Evolutionary conservation across 2,329 filamentous ascomycete genomes (phyloP).

Genomic region (Endocalyx cinctus): DNA sequence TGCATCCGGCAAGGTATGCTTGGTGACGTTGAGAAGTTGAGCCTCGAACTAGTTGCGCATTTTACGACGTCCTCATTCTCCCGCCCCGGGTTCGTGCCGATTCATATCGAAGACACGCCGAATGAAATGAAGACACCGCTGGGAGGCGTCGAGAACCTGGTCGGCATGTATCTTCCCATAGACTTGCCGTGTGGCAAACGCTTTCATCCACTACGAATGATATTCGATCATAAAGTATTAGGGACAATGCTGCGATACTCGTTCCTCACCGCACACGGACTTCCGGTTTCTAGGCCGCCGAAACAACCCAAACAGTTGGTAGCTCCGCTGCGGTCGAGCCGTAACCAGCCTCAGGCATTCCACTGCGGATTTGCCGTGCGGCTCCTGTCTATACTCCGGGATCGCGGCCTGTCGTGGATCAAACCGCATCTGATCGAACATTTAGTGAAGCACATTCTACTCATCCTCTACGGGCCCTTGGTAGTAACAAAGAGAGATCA

Average conservation of each 20-base stretch:
- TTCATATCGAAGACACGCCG: conserved; percentile 41
- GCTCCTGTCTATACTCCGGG: conserved; percentile 28
- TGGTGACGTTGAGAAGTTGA: conserved; percentile 40
- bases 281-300: too few species aligned
- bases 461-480: conserved; percentile 28
- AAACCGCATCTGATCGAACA: conserved; percentile 15
- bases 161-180: conserved; percentile 32
- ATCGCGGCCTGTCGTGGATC: conserved; percentile 26
- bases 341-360: conserved; percentile 16
- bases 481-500: conserved; percentile 13
- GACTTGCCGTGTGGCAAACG: conserved; percentile 38
- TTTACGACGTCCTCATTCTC: conserved; percentile 28
- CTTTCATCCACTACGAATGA: conserved; percentile 41
- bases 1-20: conserved; percentile 40
- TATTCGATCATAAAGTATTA: conserved; percentile 40
- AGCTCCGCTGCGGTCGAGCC: conserved; percentile 4
- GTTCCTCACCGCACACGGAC: conserved; percentile 40
- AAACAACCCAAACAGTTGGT: conserved; percentile 10
- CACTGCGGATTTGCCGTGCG: conserved; percentile 27
- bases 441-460: conserved; percentile 24
- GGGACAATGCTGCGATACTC: conserved; percentile 39
- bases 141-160: conserved; percentile 26
- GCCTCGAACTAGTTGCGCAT: conserved; percentile 35
- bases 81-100: conserved; percentile 33
- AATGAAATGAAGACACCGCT: conserved; percentile 22